Evolutionary conservation across 345 rosid species (phyloP).

Genomic region (Eucalyptus pauciflora): DNA sequence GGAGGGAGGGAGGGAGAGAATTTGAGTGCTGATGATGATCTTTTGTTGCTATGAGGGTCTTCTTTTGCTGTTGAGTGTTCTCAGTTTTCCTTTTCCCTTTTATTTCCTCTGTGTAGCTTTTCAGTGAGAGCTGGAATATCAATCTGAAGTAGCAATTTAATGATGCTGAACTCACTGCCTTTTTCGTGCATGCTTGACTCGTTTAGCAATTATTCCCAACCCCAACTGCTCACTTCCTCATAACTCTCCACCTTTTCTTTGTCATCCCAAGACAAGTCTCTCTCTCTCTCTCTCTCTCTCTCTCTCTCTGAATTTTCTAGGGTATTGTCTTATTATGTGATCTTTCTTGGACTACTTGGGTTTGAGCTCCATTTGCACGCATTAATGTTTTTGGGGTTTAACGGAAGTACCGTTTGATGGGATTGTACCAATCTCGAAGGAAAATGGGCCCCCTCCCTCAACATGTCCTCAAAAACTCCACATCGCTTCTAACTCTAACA

Average conservation of each 20-base stretch:
- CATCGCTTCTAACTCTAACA: neutral
- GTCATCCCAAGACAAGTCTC: neutral
- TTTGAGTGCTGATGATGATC: neutral
- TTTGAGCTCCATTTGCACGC: neutral
- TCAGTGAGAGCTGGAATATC: neutral
- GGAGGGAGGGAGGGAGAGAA: neutral
- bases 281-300: neutral
- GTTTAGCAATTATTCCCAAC: slow-evolving; percentile 20
- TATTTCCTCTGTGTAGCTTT: neutral
- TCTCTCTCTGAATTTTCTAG: neutral
- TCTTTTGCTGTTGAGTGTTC: neutral
- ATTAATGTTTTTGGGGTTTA: slow-evolving; percentile 1
- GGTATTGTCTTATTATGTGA: neutral
- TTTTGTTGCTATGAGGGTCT: neutral
- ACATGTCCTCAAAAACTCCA: slow-evolving; percentile 4
- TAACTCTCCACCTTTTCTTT: slow-evolving; percentile 14
- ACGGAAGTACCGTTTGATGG: slow-evolving; percentile 26
- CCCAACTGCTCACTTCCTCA: slow-evolving; percentile 18
- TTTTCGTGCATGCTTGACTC: slow-evolving; percentile 20
- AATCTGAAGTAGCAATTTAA: neutral
- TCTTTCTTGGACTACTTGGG: neutral
- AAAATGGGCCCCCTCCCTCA: slow-evolving; percentile 11
- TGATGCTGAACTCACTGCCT: slow-evolving; percentile 2
- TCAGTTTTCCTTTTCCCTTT: neutral
- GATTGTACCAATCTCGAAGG: slow-evolving; percentile 9